Percentiles rank a stretch among this genome's conserved stretches.
Evolutionary conservation across 1,284 basidiomycete species (phyloP).

Genomic region (Sutorius eximius): DNA sequence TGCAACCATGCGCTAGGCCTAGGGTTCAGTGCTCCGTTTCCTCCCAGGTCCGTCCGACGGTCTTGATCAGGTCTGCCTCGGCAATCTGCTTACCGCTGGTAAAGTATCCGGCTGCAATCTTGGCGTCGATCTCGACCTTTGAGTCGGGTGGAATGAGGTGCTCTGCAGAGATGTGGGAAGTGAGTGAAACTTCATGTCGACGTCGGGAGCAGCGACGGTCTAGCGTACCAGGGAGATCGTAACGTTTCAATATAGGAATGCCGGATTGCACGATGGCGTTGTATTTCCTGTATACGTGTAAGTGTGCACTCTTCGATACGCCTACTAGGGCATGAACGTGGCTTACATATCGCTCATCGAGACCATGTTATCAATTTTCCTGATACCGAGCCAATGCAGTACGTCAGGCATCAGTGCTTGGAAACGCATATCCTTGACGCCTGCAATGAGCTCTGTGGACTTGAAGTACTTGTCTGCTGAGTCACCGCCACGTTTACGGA

Average conservation of each 20-base stretch:
- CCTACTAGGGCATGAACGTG: not conserved
- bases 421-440: conserved; percentile 95
- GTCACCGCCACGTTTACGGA: conserved; percentile 92
- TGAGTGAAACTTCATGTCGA: not conserved
- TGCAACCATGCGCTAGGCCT: too few species aligned
- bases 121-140: conserved; percentile 93
- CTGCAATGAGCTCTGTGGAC: conserved; percentile 89
- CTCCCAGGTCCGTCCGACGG: conserved; percentile 89
- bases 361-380: conserved; percentile 86
- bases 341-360: conserved; percentile 87
- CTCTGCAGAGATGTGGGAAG: conserved; percentile 38
- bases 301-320: not conserved
- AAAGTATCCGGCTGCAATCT: conserved; percentile 93
- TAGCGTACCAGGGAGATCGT: conserved; percentile 74
- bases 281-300: conserved; percentile 71
- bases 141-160: conserved; percentile 89
- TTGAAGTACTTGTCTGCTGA: conserved; percentile 93
- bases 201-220: not conserved
- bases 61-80: conserved; percentile 77
- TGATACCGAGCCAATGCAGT: conserved; percentile 91
- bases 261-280: conserved; percentile 88
- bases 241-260: conserved; percentile 80
- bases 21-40: conserved; percentile 64
- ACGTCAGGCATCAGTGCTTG: conserved; percentile 97
- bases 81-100: conserved; percentile 76